phyloP scores from a whole-genome alignment of 2,329 filamentous ascomycete species.

The Pseudocercospora cruenta region DNA sequence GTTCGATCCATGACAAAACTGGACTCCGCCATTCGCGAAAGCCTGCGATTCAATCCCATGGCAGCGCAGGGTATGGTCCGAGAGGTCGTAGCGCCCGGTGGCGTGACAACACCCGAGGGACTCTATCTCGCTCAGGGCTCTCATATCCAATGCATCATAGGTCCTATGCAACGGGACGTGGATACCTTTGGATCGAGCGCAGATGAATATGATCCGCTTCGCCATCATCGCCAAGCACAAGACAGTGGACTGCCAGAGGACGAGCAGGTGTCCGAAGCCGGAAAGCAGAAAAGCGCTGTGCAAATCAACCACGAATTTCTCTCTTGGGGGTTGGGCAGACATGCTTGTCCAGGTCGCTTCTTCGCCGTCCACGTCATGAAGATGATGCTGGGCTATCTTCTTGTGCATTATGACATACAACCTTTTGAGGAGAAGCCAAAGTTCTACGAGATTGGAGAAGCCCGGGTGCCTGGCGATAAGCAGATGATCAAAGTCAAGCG shows the following conservation, averaged over 20 bases:
- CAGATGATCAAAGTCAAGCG: not conserved
- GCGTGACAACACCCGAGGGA: constrained; percentile 31
- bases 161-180: constrained; percentile 30
- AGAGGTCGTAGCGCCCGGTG: constrained; percentile 28
- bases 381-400: constrained; percentile 45
- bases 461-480: constrained; percentile 12
- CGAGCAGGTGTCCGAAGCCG: not conserved
- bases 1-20: constrained; percentile 25
- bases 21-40: constrained; percentile 35
- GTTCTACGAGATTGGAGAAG: constrained; percentile 6
- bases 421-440: constrained; percentile 13
- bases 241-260: not conserved
- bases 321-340: constrained; percentile 27
- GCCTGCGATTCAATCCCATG: constrained; percentile 24
- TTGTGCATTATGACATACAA: constrained; percentile 46
- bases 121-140: constrained; percentile 25
- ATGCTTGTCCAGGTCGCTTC: constrained; percentile 45
- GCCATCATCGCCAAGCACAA: constrained; percentile 21
- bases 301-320: constrained; percentile 26
- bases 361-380: constrained; percentile 53
- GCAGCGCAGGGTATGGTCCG: constrained; percentile 20
- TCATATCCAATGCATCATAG: constrained; percentile 25
- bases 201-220: constrained; percentile 29
- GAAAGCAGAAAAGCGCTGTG: constrained; percentile 8
- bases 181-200: constrained; percentile 27